Base-by-base conservation (phyloP, 257 asterid genomes). In the Primulina tabacum region DNA sequence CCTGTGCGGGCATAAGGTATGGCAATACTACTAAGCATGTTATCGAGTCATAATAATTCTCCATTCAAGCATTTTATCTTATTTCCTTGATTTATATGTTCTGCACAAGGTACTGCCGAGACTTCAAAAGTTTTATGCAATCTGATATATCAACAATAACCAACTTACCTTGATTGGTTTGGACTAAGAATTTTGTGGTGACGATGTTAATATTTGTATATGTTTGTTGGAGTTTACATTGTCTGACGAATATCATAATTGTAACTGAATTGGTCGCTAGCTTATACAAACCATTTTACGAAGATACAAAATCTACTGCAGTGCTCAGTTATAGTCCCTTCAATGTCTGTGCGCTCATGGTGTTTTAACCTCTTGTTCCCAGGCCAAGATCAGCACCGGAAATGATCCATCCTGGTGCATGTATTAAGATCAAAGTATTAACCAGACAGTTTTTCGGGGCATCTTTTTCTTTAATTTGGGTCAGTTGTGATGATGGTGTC, bases 301-400 rank as follows among this genome's bases (percentile, higher is more conserved):
- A 7, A 57, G 30, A 57, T 43, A 12, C 53, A 43, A 2, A 12
- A 11, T 12, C 53, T 43, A 43, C 53, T 35, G 43, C 11, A 35
- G 43, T 7, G 43, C 43, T 35, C 11, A 1, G 9, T 35, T 35
- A 14, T 8, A 47, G 20, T 8, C 20, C 20, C 21, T 50, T 57
- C 38, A 40, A 38, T 58, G 56, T 43, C 60, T 55, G 43, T 62
- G 26, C 50, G 29, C 70, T 63, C 75, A 50, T 34, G 9, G 7
- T 34, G 18, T 40, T 50, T 68, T 61, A 6, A 34, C 75, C 70
- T 26, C 78, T 14, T 52, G 37, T 68, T 69, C 47, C 52, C 85
- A 89, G 96, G 91, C 78, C 62, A 73, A 65, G 75, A 82, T 72
- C 86, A 82, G 65, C 86, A 67, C 61, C 78, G 74, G 64, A 76